phyloP scores from a whole-genome alignment of 306 rosid genomes.

The Cicer bijugum region DNA sequence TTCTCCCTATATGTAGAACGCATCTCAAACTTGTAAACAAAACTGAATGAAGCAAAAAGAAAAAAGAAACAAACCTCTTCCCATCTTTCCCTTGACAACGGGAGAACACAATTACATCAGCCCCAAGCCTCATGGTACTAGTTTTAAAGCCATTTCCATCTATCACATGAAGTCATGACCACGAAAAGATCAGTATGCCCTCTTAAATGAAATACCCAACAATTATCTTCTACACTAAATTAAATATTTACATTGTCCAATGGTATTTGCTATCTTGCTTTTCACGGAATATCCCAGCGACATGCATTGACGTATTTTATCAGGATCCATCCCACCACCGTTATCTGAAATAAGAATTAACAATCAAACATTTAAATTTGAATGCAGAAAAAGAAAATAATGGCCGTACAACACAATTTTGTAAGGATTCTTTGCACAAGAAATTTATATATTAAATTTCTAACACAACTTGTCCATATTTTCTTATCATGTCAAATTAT shows the following conservation, averaged over 20 bases:
- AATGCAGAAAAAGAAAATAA: constrained; percentile 23
- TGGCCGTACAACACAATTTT: not conserved
- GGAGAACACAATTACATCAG: constrained; percentile 94
- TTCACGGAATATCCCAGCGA: constrained; percentile 89
- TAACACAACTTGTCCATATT: constrained; percentile 12
- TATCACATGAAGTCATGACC: constrained; percentile 46
- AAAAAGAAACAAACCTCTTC: constrained; percentile 60
- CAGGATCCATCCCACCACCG: constrained; percentile 99
- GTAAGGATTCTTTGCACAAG: constrained; percentile 12
- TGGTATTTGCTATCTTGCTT: constrained; percentile 88
- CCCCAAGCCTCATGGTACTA: constrained; percentile 98
- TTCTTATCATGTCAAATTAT: constrained; percentile 12
- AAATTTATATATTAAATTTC: constrained; percentile 7
- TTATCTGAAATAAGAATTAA: constrained; percentile 69
- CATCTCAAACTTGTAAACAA: constrained; percentile 31
- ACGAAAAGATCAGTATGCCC: constrained; percentile 43
- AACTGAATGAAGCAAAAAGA: constrained; percentile 32
- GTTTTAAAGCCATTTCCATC: constrained; percentile 99
- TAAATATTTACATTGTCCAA: constrained; percentile 74
- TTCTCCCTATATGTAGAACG: constrained; percentile 33
- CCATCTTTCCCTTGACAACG: constrained; percentile 70
- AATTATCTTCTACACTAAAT: not conserved
- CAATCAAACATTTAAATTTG: constrained; percentile 34
- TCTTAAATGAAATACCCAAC: constrained; percentile 13
- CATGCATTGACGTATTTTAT: constrained; percentile 98